Percentiles rank a stretch among this genome's conserved stretches.
These are phyloP conservation scores for Lasiosphaeriaceae sp. DNA, from an alignment of 495 filamentous ascomycete species.

Conservation along the genomic window DNA sequence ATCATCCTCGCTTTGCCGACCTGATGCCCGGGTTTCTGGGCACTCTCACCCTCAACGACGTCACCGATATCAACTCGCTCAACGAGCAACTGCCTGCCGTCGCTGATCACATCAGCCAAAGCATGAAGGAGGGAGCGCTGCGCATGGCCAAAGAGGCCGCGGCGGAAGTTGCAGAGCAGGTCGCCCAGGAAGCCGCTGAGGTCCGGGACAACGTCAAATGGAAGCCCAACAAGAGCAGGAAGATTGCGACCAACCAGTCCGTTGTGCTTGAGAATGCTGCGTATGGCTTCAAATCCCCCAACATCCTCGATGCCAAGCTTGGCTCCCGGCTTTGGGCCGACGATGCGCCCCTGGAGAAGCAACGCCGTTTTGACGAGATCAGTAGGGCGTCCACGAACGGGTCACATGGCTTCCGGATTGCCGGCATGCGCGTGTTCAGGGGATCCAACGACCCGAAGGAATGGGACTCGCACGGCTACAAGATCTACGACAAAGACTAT, in stretches of 20 bases:
- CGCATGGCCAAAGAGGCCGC: constrained; percentile 23
- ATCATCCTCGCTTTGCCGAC: constrained; percentile 67
- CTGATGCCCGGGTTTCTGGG: constrained; percentile 86
- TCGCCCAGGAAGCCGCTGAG: constrained; percentile 20
- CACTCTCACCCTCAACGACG: constrained; percentile 56
- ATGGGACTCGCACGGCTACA: constrained; percentile 51
- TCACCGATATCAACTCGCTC: constrained; percentile 42
- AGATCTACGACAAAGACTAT: constrained; percentile 82
- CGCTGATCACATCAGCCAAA: constrained; percentile 38
- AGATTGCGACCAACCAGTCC: constrained; percentile 67
- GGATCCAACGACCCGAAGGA: constrained; percentile 51
- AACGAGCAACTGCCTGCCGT: constrained; percentile 48
- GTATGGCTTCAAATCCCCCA: constrained; percentile 75
- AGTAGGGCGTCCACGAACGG: constrained; percentile 74
- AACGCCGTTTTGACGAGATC: constrained; percentile 73
- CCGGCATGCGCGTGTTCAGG: constrained; percentile 90
- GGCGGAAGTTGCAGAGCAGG: constrained; percentile 22
- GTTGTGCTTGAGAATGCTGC: constrained; percentile 88
- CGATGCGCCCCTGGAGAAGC: constrained; percentile 72
- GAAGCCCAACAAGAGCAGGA: constrained; percentile 42
- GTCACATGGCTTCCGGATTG: constrained; percentile 79
- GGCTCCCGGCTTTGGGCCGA: constrained; percentile 84
- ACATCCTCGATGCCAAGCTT: constrained; percentile 93
- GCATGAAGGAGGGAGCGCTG: constrained; percentile 38
- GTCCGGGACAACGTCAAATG: constrained; percentile 23